These are phyloP conservation scores for Fraxinus velutina DNA, from an alignment of 305 asterid genomes.

Conservation along the genomic window DNA sequence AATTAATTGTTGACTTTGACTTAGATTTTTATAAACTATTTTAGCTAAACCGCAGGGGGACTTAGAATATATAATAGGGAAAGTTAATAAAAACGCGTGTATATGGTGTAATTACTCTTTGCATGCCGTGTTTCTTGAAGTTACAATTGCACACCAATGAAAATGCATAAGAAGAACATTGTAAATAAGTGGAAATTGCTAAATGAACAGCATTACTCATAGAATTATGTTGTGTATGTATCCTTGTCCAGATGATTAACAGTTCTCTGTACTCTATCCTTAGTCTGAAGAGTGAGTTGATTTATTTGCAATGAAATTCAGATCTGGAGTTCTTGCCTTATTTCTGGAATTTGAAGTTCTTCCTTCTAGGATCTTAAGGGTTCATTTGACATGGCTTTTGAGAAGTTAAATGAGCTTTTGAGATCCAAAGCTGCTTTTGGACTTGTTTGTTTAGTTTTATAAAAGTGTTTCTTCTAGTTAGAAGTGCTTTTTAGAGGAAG, in stretches of 20 bases:
- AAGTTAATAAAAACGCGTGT: neutral
- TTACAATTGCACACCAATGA: neutral
- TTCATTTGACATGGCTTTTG: neutral
- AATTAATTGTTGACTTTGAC: neutral
- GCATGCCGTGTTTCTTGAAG: neutral
- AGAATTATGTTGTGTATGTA: neutral
- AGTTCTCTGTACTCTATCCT: slow-evolving; percentile 9
- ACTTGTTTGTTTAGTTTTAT: neutral
- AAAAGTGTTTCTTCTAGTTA: neutral
- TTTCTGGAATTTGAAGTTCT: neutral
- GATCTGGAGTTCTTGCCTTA: neutral
- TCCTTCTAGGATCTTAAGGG: neutral
- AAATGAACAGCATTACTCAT: neutral
- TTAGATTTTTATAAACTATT: neutral
- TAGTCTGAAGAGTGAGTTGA: neutral
- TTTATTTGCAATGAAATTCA: neutral
- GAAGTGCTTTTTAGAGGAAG: neutral
- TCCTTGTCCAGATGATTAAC: neutral
- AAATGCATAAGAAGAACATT: neutral
- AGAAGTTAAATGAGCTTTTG: neutral
- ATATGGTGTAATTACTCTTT: neutral
- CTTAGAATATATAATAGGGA: neutral
- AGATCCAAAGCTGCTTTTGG: neutral
- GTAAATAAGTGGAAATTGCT: neutral
- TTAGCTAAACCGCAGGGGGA: neutral